These are phyloP conservation scores for Yamadazyma membranifaciens DNA, from an alignment of 1,139 yeast genomes.

Conservation along the genomic window DNA sequence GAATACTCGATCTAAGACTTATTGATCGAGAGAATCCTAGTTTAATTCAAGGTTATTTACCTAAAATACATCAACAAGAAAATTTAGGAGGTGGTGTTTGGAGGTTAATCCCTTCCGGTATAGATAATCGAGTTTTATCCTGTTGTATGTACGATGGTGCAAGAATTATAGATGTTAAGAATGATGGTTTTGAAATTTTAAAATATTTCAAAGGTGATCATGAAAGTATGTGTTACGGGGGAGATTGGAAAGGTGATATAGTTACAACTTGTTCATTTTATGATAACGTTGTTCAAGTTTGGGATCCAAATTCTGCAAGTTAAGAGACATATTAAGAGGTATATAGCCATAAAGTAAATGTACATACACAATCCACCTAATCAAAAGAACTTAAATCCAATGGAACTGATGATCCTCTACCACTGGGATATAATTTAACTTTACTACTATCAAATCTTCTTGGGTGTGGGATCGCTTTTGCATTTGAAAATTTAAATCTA, in stretches of 20 bases:
- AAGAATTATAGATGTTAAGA: constrained; percentile 47
- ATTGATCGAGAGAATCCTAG: constrained; percentile 36
- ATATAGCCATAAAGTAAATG: neutral
- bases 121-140: constrained; percentile 49
- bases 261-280: constrained; percentile 88
- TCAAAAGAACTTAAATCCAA: constrained; percentile 51
- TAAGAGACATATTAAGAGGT: no score
- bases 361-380: constrained; percentile 4
- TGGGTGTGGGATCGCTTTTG: constrained; percentile 77
- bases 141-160: constrained; percentile 99
- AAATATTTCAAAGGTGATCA: constrained; percentile 67
- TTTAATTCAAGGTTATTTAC: constrained; percentile 48
- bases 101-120: constrained; percentile 72
- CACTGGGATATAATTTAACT: constrained; percentile 86
- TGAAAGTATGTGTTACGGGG: constrained; percentile 93
- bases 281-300: constrained; percentile 74
- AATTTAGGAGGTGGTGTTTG: constrained; percentile 93
- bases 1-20: constrained; percentile 68
- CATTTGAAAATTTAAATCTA: constrained; percentile 70
- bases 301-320: constrained; percentile 42
- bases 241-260: constrained; percentile 69
- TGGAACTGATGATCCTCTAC: constrained; percentile 93
- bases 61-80: constrained; percentile 38
- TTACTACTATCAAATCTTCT: constrained; percentile 50
- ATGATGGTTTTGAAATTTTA: constrained; percentile 39